Evolutionary conservation across 176 grass and related monocot genomes (phyloP), one percentile per base, ranked within the genome.

Genomic region (Ensete ventricosum): DNA sequence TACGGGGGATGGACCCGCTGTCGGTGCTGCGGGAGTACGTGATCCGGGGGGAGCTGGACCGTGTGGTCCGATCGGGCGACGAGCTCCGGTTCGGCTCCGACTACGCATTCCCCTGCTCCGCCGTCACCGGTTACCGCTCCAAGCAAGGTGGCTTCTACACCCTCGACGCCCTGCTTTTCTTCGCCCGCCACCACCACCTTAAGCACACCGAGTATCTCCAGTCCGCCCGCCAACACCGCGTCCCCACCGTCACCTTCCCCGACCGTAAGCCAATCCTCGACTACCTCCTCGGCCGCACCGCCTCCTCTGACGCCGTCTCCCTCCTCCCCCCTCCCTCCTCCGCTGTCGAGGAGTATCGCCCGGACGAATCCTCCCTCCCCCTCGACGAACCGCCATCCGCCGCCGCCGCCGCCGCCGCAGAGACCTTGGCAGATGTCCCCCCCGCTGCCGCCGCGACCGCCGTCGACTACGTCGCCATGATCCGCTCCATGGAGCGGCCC

Each of bases 141-240:
- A 98, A 98, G 90, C 87, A 80, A 1, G 88, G 86, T 75, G 85
- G 88, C 23, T 80, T 87, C 84, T 98, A 93, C 80, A 58, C 88
- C 1, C 94, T 93, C 58, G 89, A 87, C 74, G 73, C 90, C 72
- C 90, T 91, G 43, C 77, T 93, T 84, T 93, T 98, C 90, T 91
- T 98, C 74, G 83, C 87, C 50, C 90, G 87, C 69, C 87, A 98
- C 75, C 84, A 89, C 79, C 76, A 89, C 75, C 78, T 98, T 74
- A 90, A 93, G 78, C 90, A 97, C 85, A 97, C 90, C 19, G 94
- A 97, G 59, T 93, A 91, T 80, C 84, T 98, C 67, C 94, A 98
- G 77, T 87, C 94, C 50, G 85, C 90, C 12, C 82, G 90, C 27
- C 83, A 86, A 19, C 82, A 80, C 78, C 95, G 89, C 72, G 81